Percentiles rank a stretch among this genome's conserved stretches.
These are phyloP conservation scores for Parastagonospora avenae DNA, from an alignment of 2,329 filamentous ascomycete genomes.

Conservation along the genomic window DNA sequence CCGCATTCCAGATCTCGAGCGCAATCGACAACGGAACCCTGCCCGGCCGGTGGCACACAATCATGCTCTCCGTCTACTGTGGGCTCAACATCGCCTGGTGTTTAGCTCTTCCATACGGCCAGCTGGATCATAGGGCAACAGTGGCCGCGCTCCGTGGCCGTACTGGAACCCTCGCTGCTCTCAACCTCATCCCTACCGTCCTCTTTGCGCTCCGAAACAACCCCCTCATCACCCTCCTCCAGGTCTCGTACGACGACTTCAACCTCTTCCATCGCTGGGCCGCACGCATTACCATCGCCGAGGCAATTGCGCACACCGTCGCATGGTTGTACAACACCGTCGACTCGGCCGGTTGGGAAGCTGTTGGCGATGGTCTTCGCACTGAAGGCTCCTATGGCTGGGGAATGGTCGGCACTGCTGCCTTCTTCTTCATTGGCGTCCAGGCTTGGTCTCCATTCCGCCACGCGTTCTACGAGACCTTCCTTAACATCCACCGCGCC, in stretches of 20 bases:
- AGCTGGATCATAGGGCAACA: conserved; percentile 58
- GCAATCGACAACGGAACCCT: conserved; percentile 76
- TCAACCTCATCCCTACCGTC: conserved; percentile 92
- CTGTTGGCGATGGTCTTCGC: conserved; percentile 60
- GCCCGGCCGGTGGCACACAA: conserved; percentile 76
- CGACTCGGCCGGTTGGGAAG: conserved; percentile 65
- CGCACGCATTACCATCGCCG: conserved; percentile 72
- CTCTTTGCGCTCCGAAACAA: conserved; percentile 93
- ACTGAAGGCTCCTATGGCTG: conserved; percentile 68
- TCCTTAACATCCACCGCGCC: conserved; percentile 83
- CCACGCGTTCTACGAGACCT: conserved; percentile 97
- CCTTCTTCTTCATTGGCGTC: conserved; percentile 70
- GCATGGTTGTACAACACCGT: conserved; percentile 73
- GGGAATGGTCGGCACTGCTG: conserved; percentile 64
- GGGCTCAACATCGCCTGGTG: conserved; percentile 78
- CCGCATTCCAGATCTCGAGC: conserved; percentile 70
- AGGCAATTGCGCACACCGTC: conserved; percentile 71
- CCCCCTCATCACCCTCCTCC: conserved; percentile 78
- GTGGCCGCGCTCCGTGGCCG: conserved; percentile 84
- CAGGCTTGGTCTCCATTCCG: conserved; percentile 78
- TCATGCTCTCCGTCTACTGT: conserved; percentile 72
- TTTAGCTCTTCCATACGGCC: conserved; percentile 66
- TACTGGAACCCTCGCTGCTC: conserved; percentile 78
- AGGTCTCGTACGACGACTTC: conserved; percentile 95
- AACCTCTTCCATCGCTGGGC: conserved; percentile 88